Percentiles rank a stretch among this genome's conserved stretches.
Evolutionary conservation across 2,329 filamentous ascomycete species (phyloP).

Genomic region (Lasiodiplodia citricola): DNA sequence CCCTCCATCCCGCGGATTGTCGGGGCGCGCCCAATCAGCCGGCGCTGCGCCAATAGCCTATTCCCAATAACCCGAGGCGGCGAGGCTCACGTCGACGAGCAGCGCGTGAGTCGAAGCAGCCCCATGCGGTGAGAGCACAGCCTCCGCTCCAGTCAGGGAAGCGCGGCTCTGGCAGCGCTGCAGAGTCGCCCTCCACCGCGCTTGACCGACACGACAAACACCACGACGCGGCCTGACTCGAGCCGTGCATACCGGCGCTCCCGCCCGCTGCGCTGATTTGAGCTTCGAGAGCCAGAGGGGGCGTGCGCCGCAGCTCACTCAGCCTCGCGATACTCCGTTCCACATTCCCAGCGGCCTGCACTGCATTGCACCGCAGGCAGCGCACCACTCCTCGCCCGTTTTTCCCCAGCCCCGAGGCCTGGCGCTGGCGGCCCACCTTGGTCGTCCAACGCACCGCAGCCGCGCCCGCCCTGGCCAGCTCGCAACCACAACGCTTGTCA

Average conservation of each 20-base stretch:
- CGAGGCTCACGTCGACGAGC: conserved; percentile 12
- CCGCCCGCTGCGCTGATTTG: conserved; percentile 22
- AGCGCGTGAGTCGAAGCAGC: conserved; percentile 13
- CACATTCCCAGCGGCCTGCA: conserved; percentile 16
- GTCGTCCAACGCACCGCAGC: conserved; percentile 14
- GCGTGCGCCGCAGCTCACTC: conserved; percentile 18
- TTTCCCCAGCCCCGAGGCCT: conserved; percentile 19
- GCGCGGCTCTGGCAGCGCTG: conserved; percentile 17
- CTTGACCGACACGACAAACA: conserved; percentile 17
- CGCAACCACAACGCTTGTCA: conserved; percentile 6
- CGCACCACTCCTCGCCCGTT: not conserved
- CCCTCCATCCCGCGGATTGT: conserved; percentile 7
- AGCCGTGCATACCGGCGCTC: conserved; percentile 24
- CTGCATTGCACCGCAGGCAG: conserved; percentile 17
- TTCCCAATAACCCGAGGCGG: conserved; percentile 19
- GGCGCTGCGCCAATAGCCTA: conserved; percentile 21
- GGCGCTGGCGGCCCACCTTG: conserved; percentile 7
- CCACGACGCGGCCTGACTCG: conserved; percentile 13
- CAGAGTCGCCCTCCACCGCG: conserved; percentile 7
- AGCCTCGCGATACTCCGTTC: conserved; percentile 14
- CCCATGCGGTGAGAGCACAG: conserved; percentile 23
- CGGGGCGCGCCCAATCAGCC: not conserved
- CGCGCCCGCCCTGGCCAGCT: conserved; percentile 19
- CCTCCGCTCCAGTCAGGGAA: conserved; percentile 6
- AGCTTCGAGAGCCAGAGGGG: not conserved